Base-by-base conservation (phyloP, 208 protist genomes). In the Acanthamoeba sp. region DNA sequence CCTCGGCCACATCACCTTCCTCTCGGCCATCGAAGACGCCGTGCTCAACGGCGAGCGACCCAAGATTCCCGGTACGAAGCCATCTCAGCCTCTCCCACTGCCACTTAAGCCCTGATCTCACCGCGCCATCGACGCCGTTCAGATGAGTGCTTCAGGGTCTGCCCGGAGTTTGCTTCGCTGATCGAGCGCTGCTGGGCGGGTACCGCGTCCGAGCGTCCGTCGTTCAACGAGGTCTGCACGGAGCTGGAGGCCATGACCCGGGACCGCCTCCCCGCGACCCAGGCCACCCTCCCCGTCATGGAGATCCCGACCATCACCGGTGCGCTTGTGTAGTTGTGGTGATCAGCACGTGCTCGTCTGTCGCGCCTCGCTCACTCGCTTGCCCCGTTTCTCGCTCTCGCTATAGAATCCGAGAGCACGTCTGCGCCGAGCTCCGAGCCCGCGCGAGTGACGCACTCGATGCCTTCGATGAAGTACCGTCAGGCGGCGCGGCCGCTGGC, bases 1-100 rank as follows among this genome's bases (percentile, higher is more conserved):
- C 69, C 69, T 93, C 18, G 89, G 89, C n/a, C 89, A 93, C 89
- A 93, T 93, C 59, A 84, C 89, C 45, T 93, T 93, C 89, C 89
- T 93, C 64, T 69, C 45, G 27, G 89, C 89, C 42, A 93, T 93
- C n/a, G 89, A 93, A 36, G 89, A 93, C 29, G 89, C 89, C 42
- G 89, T 93, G 1, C 66, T 93, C 57, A 73, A 82, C 34, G 89
- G 89, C 32, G 89, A 93, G 40, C 57, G 89, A 27, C 89, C 89
- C 40, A 82, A 93, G 48, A 93, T 93, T 42, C 89, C 89, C 32
- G 76, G 76, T 85, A 85, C 14, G 5, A 45, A 36, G 6, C 10
- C 34, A 1, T 76, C 34, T n/a, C n/a, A n/a, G n/a, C n/a, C n/a
- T n/a, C n/a, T n/a, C n/a, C n/a, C n/a, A n/a, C n/a, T n/a, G n/a